Percentiles rank a stretch among this genome's conserved stretches.
Evolutionary conservation across 208 protist species (phyloP).

Genomic region (Trypanosoma scelopori): DNA sequence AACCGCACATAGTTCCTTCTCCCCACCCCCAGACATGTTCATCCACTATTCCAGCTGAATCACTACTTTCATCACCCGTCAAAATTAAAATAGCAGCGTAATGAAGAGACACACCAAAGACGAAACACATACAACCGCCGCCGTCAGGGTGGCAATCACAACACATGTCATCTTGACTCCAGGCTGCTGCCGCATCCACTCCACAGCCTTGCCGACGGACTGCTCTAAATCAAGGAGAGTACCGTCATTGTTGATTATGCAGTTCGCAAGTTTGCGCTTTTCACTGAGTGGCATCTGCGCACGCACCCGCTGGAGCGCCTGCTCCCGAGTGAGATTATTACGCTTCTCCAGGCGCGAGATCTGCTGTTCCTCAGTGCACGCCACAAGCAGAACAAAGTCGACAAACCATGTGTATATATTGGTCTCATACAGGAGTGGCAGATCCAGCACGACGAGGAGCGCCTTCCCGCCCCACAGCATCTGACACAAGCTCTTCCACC

Average conservation of each 20-base stretch:
- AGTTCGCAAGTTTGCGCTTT: constrained; percentile 63
- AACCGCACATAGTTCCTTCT: too few species aligned
- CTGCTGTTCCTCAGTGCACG: constrained; percentile 61
- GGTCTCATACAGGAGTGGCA: constrained; percentile 86
- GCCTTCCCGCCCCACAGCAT: constrained; percentile 4
- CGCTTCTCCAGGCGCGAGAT: constrained; percentile 54
- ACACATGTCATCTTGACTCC: constrained; percentile 36
- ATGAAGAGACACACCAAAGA: constrained; percentile 4
- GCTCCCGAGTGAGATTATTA: constrained; percentile 46
- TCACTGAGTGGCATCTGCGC: constrained; percentile 77
- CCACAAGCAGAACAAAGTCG: constrained; percentile 63
- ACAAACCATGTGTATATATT: constrained; percentile 78
- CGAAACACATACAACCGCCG: constrained; percentile 8
- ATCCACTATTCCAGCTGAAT: too few species aligned
- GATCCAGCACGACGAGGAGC: constrained; percentile 77
- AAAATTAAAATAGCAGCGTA: constrained; percentile 4
- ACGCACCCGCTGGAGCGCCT: constrained; percentile 59
- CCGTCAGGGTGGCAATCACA: constrained; percentile 24
- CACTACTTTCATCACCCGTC: neutral
- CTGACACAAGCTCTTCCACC: constrained; percentile 51
- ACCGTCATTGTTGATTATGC: constrained; percentile 77
- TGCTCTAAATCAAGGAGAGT: constrained; percentile 31
- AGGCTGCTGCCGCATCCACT: constrained; percentile 65
- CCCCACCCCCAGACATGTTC: too few species aligned
- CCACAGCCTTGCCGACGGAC: constrained; percentile 40